A percentile compares a stretch with the other conserved stretches of the same genome.
Conservation (phyloP, 2,329 filamentous ascomycete genomes). For the Neopestalotiopsis sp. region DNA sequence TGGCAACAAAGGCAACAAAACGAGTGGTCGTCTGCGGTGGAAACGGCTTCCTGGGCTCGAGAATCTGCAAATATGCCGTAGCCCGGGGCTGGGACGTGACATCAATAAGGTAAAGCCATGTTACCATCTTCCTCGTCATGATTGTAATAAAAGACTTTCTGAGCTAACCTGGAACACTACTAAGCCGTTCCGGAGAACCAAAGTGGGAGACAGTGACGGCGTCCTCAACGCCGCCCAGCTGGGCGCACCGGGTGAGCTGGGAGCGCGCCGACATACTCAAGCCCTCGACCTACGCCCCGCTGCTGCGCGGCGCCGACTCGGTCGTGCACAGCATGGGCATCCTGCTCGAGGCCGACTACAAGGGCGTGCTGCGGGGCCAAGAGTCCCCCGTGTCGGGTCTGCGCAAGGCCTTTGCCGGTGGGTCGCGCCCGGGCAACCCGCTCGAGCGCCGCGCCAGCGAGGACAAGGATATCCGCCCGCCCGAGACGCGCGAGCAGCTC, state of each 20-base stretch:
- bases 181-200: constrained; percentile 87
- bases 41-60: constrained; percentile 85
- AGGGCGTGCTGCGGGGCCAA: constrained; percentile 82
- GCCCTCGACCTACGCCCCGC: constrained; percentile 77
- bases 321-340: constrained; percentile 97
- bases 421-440: constrained; percentile 69
- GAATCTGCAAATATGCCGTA: constrained; percentile 91
- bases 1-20: constrained; percentile 62
- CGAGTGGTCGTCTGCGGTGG: constrained; percentile 90
- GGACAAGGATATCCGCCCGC: constrained; percentile 64
- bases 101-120: constrained; percentile 75
- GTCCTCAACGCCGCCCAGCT: constrained; percentile 71
- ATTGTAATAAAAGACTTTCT: too few relatives aligned
- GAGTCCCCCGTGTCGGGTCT: constrained; percentile 84
- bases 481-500: constrained; percentile 74
- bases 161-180: constrained; percentile 6
- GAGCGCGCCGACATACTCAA: constrained; percentile 86
- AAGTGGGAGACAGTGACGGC: constrained; percentile 82
- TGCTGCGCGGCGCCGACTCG: constrained; percentile 78
- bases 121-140: constrained; percentile 17
- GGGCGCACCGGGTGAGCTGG: constrained; percentile 86
- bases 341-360: constrained; percentile 96
- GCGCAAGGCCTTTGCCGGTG: constrained; percentile 75
- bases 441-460: constrained; percentile 56
- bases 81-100: constrained; percentile 89